These are phyloP conservation scores for Pythium myriotylum DNA, from an alignment of 352 stramenopile species.

Conservation along the genomic window DNA sequence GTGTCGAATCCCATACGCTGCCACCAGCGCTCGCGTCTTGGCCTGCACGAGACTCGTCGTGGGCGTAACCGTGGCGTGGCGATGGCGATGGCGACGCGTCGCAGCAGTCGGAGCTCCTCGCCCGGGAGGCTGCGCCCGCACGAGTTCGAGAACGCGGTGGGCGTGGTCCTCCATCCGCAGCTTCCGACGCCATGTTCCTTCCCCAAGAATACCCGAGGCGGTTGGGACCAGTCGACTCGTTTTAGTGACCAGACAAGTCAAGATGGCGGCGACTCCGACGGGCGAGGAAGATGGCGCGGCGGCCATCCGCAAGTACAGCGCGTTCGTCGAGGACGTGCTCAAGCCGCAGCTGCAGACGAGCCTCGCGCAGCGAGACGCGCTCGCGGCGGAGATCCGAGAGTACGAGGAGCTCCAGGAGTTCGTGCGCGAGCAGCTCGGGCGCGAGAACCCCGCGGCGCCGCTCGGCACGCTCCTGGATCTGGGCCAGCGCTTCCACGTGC, in stretches of 20 bases:
- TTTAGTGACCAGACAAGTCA: constrained; percentile 23
- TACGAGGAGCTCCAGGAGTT: constrained; percentile 60
- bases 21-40: constrained; percentile 25
- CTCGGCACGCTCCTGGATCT: constrained; percentile 62
- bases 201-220: not conserved
- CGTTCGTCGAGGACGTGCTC: constrained; percentile 72
- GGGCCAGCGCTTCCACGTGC: constrained; percentile 73
- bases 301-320: constrained; percentile 59
- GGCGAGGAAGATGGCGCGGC: constrained; percentile 19
- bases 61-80: not conserved
- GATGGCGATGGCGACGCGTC: constrained; percentile 15
- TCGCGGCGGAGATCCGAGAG: constrained; percentile 58
- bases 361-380: constrained; percentile 50
- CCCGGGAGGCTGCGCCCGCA: constrained; percentile 6
- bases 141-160: constrained; percentile 56
- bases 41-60: constrained; percentile 13
- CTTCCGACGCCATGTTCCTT: constrained; percentile 22
- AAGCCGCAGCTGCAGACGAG: constrained; percentile 68
- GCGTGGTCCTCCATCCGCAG: constrained; percentile 56
- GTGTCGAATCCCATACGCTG: constrained; percentile 23
- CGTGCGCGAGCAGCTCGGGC: constrained; percentile 34
- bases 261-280: too few species aligned
- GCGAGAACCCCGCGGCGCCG: constrained; percentile 10
- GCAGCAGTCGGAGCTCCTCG: not conserved
- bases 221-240: not conserved